Percentiles rank a stretch among this genome's conserved stretches.
Conservation (phyloP, 148 eudicot genomes). For the Diospyros lotus region DNA sequence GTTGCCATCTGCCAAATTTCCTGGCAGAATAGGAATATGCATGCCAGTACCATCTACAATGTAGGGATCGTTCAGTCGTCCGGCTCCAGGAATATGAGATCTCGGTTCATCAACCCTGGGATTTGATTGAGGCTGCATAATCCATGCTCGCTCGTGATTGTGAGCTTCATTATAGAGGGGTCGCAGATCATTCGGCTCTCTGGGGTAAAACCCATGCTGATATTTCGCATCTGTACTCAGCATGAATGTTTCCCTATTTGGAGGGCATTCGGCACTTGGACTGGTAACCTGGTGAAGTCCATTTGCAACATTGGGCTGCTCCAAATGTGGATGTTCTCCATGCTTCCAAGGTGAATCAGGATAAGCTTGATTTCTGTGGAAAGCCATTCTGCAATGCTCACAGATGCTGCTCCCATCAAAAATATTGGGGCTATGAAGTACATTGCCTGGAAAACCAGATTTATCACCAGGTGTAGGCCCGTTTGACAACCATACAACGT, state of each 20-base stretch:
- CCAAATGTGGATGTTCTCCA: slow-evolving; percentile 50
- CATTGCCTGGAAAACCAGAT: slow-evolving; percentile 81
- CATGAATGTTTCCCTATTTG: slow-evolving; percentile 50
- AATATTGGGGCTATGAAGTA: slow-evolving; percentile 44
- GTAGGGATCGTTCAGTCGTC: slow-evolving; percentile 55
- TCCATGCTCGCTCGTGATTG: slow-evolving; percentile 54
- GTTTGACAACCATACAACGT: slow-evolving; percentile 54
- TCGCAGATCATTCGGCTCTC: slow-evolving; percentile 48
- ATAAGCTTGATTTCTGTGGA: slow-evolving; percentile 54
- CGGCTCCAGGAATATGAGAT: slow-evolving; percentile 48
- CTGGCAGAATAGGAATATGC: slow-evolving; percentile 33
- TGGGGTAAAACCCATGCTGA: slow-evolving; percentile 37
- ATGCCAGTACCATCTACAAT: slow-evolving; percentile 42
- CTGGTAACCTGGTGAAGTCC: slow-evolving; percentile 44
- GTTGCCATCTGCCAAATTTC: slow-evolving; percentile 38
- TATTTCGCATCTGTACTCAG: slow-evolving; percentile 48
- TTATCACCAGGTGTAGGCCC: slow-evolving; percentile 48
- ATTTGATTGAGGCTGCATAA: slow-evolving; percentile 39
- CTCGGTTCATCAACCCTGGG: slow-evolving; percentile 51
- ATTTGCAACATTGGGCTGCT: slow-evolving; percentile 43
- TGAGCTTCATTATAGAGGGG: slow-evolving; percentile 40
- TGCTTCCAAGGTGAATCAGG: slow-evolving; percentile 56
- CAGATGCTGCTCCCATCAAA: slow-evolving; percentile 60
- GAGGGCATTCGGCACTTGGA: slow-evolving; percentile 56
- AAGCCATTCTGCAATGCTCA: slow-evolving; percentile 54